A percentile compares a stretch with the other conserved stretches of the same genome.
Evolutionary conservation across 108 stramenopile genomes (phyloP).

Genomic region (Seminavis robusta): DNA sequence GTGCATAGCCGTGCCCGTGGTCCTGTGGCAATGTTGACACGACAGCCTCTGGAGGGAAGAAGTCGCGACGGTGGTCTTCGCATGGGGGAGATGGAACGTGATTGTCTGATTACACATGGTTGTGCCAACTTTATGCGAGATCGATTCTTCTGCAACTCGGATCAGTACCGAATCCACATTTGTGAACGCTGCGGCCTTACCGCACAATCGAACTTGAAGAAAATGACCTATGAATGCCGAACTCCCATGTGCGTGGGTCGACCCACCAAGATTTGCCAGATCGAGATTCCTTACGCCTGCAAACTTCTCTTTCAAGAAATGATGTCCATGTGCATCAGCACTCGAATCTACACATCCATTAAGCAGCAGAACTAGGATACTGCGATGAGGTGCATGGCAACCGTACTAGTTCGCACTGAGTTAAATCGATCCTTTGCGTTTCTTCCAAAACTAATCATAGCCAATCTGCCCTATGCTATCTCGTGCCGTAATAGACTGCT

Average conservation of each 20-base stretch:
- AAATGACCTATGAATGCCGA: conserved; percentile 95
- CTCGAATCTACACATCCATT: conserved; percentile 88
- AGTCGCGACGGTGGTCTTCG: conserved; percentile 97
- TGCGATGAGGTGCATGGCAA: too few relatives aligned
- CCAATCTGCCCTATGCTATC: too few relatives aligned
- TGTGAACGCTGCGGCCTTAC: conserved; percentile 97
- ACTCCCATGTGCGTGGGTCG: conserved; percentile 79
- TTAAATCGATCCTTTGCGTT: too few relatives aligned
- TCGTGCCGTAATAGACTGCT: too few relatives aligned
- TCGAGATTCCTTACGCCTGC: conserved; percentile 99
- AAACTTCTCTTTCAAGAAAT: conserved; percentile 98
- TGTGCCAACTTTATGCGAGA: conserved; percentile 97
- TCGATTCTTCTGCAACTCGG: conserved; percentile 96
- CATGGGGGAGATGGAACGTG: conserved; percentile 99
- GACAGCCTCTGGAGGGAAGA: conserved; percentile 99
- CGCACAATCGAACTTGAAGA: conserved; percentile 93
- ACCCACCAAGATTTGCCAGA: conserved; percentile 81
- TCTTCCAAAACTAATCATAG: too few relatives aligned
- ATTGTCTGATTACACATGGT: conserved; percentile 99
- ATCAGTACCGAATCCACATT: conserved; percentile 96
- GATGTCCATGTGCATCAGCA: conserved; percentile 92
- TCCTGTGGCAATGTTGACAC: conserved; percentile 96
- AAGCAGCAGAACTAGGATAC: too few relatives aligned
- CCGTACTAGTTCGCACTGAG: too few relatives aligned
- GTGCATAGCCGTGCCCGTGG: conserved; percentile 98